These are phyloP conservation scores for Pterocarpus santalinus DNA, from an alignment of 306 rosid species.

Conservation along the genomic window DNA sequence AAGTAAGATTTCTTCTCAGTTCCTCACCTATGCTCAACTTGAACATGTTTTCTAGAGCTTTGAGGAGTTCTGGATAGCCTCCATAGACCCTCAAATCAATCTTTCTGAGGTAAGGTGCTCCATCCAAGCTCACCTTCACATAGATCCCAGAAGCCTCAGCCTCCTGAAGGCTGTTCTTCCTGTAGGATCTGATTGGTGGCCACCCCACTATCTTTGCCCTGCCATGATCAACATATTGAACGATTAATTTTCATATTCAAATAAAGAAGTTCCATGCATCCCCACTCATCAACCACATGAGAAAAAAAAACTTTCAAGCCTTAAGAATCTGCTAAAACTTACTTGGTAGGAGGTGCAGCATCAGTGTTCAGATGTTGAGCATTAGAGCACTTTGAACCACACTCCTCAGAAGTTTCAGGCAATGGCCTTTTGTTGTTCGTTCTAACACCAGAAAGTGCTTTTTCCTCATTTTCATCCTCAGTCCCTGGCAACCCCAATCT, in stretches of 20 bases:
- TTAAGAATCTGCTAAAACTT: slow-evolving; percentile 45
- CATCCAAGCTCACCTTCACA: slow-evolving; percentile 96
- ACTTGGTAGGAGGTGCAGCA: slow-evolving; percentile 71
- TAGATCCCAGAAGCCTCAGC: slow-evolving; percentile 66
- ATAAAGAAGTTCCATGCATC: background rate
- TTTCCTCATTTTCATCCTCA: slow-evolving; percentile 52
- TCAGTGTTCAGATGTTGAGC: slow-evolving; percentile 35
- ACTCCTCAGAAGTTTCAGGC: slow-evolving; percentile 50
- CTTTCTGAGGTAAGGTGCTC: slow-evolving; percentile 95
- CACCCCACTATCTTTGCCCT: slow-evolving; percentile 94
- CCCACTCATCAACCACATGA: background rate
- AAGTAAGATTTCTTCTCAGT: no score
- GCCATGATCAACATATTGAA: slow-evolving; percentile 34
- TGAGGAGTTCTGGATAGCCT: slow-evolving; percentile 72
- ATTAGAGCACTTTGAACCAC: slow-evolving; percentile 50
- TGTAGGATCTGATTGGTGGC: slow-evolving; percentile 87
- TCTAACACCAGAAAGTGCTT: slow-evolving; percentile 1
- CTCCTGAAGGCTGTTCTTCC: slow-evolving; percentile 79
- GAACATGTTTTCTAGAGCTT: slow-evolving; percentile 82
- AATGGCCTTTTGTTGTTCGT: slow-evolving; percentile 69
- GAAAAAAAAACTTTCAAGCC: background rate
- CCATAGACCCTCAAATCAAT: slow-evolving; percentile 75
- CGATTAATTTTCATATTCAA: background rate
- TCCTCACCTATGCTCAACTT: slow-evolving; percentile 73
- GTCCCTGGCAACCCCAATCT: slow-evolving; percentile 84